These are phyloP conservation scores for Arachnomyces sp. DNA, from an alignment of 2,329 filamentous ascomycete genomes.

Conservation along the genomic window DNA sequence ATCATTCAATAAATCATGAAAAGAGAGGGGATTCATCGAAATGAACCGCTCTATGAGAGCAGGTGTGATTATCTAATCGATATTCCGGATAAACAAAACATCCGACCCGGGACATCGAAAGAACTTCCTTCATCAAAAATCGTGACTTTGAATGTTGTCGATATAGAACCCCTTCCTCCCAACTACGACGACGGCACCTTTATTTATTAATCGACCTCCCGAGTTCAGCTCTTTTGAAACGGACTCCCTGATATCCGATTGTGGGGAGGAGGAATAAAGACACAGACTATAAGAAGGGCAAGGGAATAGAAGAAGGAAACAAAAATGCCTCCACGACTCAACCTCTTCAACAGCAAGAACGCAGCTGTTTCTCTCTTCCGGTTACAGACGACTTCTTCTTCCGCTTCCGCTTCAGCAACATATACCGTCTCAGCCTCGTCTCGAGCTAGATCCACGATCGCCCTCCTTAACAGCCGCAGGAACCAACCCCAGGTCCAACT, in stretches of 20 bases:
- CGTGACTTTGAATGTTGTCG: too few species aligned
- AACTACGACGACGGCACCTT: slow-evolving; percentile 4
- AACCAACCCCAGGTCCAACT: slow-evolving; percentile 19
- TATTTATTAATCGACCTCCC: too few species aligned
- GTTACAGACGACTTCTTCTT: slow-evolving; percentile 18
- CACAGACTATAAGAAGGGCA: background rate
- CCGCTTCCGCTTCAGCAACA: slow-evolving; percentile 11
- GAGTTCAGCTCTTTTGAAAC: too few species aligned
- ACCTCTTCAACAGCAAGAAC: slow-evolving; percentile 31
- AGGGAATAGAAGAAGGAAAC: slow-evolving; percentile 1
- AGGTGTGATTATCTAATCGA: too few species aligned
- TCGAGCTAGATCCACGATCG: slow-evolving; percentile 8
- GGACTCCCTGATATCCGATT: background rate
- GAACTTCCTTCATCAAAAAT: too few species aligned
- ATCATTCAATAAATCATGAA: too few species aligned
- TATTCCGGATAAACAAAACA: too few species aligned
- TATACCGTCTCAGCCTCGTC: slow-evolving; percentile 17
- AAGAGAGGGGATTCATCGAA: too few species aligned
- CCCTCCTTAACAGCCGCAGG: slow-evolving; percentile 27
- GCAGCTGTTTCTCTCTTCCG: slow-evolving; percentile 25
- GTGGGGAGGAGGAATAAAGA: slow-evolving; percentile 4
- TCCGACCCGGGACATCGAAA: too few species aligned
- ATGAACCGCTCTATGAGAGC: too few species aligned
- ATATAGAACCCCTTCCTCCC: too few species aligned
- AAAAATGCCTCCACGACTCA: slow-evolving; percentile 51